phyloP scores from a whole-genome alignment of 495 filamentous ascomycete genomes.

The Tricharina praecox region DNA sequence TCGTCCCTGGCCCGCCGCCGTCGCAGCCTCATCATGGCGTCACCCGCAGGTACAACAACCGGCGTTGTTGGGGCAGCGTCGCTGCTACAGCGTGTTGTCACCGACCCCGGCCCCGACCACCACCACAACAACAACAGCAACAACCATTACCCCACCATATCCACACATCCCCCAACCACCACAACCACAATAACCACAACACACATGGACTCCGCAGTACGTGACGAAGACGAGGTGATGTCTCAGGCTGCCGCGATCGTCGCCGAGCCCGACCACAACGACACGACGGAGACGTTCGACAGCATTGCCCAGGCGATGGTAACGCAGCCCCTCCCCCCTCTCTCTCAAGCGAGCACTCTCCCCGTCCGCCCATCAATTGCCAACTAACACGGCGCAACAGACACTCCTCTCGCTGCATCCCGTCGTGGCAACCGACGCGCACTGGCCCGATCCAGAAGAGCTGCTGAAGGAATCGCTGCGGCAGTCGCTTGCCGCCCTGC shows the following conservation, averaged over 20 bases:
- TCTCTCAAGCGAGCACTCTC: background rate
- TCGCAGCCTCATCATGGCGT: slow-evolving; percentile 20
- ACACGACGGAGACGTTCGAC: too few relatives aligned
- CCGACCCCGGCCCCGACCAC: too few relatives aligned
- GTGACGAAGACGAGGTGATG: slow-evolving; percentile 10
- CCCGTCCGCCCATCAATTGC: too few relatives aligned
- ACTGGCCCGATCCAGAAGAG: slow-evolving; percentile 19
- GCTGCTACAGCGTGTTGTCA: too few relatives aligned
- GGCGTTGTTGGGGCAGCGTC: too few relatives aligned
- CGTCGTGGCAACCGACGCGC: background rate
- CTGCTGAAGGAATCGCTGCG: slow-evolving; percentile 21
- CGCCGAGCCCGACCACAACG: too few relatives aligned
- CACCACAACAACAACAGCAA: too few relatives aligned
- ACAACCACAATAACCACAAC: too few relatives aligned
- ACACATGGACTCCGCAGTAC: too few relatives aligned
- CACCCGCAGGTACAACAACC: too few relatives aligned
- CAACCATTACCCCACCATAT: too few relatives aligned
- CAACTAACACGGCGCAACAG: slow-evolving; percentile 1
- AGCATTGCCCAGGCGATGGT: slow-evolving; percentile 22
- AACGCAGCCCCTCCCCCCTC: background rate
- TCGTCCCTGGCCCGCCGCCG: slow-evolving; percentile 20
- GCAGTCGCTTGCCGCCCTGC: slow-evolving; percentile 17
- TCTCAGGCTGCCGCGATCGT: slow-evolving; percentile 6
- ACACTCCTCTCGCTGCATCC: slow-evolving; percentile 21
- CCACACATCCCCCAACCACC: slow-evolving; percentile 1